These are phyloP conservation scores for Ophiocordyceps camponoti-leonardi DNA, from an alignment of 2,329 filamentous ascomycete genomes.

Conservation along the genomic window DNA sequence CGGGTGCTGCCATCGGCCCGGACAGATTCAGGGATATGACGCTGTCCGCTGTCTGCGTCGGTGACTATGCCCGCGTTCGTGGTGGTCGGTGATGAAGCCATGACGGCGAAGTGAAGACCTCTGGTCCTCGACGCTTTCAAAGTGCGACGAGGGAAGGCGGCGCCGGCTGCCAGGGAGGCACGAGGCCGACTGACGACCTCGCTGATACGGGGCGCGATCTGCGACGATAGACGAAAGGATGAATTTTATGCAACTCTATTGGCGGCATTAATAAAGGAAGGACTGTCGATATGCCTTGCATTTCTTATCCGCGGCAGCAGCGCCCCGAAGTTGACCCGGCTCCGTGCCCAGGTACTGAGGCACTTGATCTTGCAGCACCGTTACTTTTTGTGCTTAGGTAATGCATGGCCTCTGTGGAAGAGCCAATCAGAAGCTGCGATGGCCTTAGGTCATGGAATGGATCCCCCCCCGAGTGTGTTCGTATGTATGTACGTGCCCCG, in stretches of 20 bases:
- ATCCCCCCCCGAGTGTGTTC: background rate
- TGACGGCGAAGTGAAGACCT: conserved; percentile 7
- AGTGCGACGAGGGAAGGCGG: background rate
- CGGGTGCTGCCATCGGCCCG: conserved; percentile 82
- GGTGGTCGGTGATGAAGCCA: conserved; percentile 30
- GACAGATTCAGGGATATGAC: conserved; percentile 74
- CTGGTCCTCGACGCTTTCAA: background rate
- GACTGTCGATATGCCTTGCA: background rate
- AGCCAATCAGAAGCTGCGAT: background rate
- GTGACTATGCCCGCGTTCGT: conserved; percentile 61
- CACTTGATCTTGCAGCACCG: background rate
- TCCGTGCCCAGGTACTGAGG: background rate
- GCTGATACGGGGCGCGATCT: background rate
- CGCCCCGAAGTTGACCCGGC: background rate
- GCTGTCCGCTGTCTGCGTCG: conserved; percentile 58
- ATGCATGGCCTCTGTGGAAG: background rate
- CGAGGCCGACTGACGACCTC: background rate
- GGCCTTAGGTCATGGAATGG: background rate
- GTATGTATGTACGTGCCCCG: background rate
- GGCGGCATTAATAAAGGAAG: too few species aligned
- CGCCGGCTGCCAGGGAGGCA: background rate
- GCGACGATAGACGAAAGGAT: background rate
- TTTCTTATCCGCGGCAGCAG: background rate
- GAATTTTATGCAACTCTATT: background rate
- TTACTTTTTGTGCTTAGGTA: background rate